Evolutionary conservation across 106 monocot species (phyloP).

Genomic region (Cymbidium sinense): DNA sequence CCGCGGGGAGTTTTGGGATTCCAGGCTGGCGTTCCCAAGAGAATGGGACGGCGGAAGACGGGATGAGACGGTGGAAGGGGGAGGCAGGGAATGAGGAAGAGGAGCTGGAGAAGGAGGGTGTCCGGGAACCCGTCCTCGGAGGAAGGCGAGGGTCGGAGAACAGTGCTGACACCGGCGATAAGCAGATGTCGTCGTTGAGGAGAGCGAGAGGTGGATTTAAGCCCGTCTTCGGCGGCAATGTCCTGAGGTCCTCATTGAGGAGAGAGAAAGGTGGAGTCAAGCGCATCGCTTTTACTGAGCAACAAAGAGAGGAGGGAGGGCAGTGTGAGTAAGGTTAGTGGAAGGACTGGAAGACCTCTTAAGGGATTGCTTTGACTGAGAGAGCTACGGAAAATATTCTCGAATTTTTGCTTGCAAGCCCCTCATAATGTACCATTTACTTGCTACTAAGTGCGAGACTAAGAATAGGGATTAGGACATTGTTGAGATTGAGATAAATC

Average conservation of each 20-base stretch:
- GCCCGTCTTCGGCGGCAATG: neutral
- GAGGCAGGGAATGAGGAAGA: neutral
- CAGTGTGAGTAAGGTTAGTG: neutral
- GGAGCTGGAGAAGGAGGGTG: neutral
- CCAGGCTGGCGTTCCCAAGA: constrained; percentile 12
- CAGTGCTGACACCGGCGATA: neutral
- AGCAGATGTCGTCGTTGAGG: neutral
- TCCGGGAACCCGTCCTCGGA: neutral
- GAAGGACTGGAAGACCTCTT: neutral
- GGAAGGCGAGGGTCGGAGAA: neutral
- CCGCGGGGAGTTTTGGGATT: neutral
- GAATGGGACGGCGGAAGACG: constrained; percentile 5
- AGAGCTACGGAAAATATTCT: neutral
- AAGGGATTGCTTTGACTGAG: neutral
- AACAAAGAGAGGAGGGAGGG: neutral
- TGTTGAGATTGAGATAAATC: no score
- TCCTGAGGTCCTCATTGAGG: neutral
- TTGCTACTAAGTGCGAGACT: no score
- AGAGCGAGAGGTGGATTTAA: neutral
- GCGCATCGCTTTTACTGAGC: neutral
- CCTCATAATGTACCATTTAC: neutral
- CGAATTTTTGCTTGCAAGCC: neutral
- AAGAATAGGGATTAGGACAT: no score
- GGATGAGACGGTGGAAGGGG: neutral
- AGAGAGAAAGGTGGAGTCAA: neutral